Evolutionary conservation across 768 basidiomycete genomes (phyloP), one percentile per base, ranked within the genome.

Genomic region (Tylopilus intermedius): DNA sequence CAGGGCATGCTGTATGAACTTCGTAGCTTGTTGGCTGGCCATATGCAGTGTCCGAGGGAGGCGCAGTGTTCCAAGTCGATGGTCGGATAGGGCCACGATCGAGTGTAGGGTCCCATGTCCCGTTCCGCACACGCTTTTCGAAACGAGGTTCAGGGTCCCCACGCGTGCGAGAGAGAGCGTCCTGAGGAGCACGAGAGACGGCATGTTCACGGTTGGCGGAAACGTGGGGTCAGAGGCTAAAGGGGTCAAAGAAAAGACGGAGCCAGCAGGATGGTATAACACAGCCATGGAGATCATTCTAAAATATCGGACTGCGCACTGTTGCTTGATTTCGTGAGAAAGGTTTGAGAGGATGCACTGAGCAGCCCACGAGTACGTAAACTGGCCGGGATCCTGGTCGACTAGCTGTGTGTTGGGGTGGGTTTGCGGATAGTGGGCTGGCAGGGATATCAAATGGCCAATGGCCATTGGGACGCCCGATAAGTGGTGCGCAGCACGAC

Each of bases 91-190:
- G 44, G 29, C 18, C 51, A 56, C 30, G 27, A 18, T 11, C 37
- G 11, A 45, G 29, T 13, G 18, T 2, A 61, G 45, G 55, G 55
- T 38, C 41, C 10, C 48, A 56, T 46, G 40, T n/a, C 35, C 29
- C 35, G 4, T 50, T 42, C n/a, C 45, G 39, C 15, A 44, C 52
- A 57, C 27, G 26, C 38, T 3, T 21, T 45, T 33, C 13, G 39
- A 22, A 59, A 59, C 45, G 51, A 58, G 59, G 56, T 10, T 37
- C 59, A 61, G 60, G 59, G 60, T 40, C 47, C 29, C 10, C 8
- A 14, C 8, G 21, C 50, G 60, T 58, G 60, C 56, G 60, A 61
- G 56, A 24, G 60, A 61, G 45, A 24, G 51, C n/a, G 26, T n/a
- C 29, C 41, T 15, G 46, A 42, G 43, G 41, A 26, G 56, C 32